These are phyloP conservation scores for Ramaria rubella DNA, from an alignment of 768 basidiomycete species.

Conservation along the genomic window DNA sequence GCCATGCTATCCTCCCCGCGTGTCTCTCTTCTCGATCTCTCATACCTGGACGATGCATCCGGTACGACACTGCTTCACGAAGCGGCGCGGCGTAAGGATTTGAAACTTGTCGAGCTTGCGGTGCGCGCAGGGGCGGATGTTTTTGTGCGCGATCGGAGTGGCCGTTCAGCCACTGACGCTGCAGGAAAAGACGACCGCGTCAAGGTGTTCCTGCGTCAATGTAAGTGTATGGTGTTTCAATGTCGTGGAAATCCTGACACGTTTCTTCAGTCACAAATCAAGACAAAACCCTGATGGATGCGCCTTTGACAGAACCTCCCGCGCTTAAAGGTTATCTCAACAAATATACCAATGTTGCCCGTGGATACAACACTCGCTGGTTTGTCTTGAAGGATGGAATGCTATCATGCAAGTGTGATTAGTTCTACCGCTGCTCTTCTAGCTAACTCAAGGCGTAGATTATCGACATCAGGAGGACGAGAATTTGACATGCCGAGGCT, in stretches of 20 bases:
- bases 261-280: slow-evolving; percentile 61
- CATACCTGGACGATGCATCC: slow-evolving; percentile 70
- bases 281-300: slow-evolving; percentile 61
- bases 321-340: slow-evolving; percentile 72
- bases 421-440: background rate
- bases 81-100: slow-evolving; percentile 73
- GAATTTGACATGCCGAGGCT: slow-evolving; percentile 73
- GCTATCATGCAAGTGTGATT: slow-evolving; percentile 60
- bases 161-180: slow-evolving; percentile 60
- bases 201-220: slow-evolving; percentile 75
- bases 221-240: slow-evolving; percentile 36
- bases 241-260: background rate
- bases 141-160: slow-evolving; percentile 72
- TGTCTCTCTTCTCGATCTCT: slow-evolving; percentile 64
- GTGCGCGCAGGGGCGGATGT: slow-evolving; percentile 85
- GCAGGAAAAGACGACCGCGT: slow-evolving; percentile 76
- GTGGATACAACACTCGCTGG: slow-evolving; percentile 86
- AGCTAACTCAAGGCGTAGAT: slow-evolving; percentile 33
- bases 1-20: slow-evolving; percentile 65
- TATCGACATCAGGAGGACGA: slow-evolving; percentile 91
- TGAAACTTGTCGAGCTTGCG: slow-evolving; percentile 76
- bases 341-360: slow-evolving; percentile 90
- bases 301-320: slow-evolving; percentile 46
- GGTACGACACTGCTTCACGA: slow-evolving; percentile 82
- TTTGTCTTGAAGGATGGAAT: slow-evolving; percentile 84